These are phyloP conservation scores for Barnettozyma vustinii DNA, from an alignment of 805 yeast species.

Conservation along the genomic window DNA sequence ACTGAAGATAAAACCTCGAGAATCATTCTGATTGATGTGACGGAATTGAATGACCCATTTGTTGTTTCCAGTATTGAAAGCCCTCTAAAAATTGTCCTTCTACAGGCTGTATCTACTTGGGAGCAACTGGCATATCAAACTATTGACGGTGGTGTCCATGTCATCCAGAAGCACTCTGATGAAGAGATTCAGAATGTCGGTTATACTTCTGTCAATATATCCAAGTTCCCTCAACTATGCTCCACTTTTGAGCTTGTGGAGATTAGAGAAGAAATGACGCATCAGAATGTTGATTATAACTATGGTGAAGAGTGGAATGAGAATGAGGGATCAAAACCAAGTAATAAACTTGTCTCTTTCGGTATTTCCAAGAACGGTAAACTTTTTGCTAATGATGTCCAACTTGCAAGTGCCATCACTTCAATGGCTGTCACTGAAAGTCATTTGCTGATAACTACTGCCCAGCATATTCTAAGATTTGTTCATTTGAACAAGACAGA, in stretches of 20 bases:
- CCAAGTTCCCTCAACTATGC: slow-evolving; percentile 67
- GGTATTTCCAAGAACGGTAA: slow-evolving; percentile 78
- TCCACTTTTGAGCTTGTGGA: slow-evolving; percentile 47
- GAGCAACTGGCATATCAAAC: slow-evolving; percentile 50
- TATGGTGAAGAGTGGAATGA: slow-evolving; percentile 3
- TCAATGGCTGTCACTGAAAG: slow-evolving; percentile 70
- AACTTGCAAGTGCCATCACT: slow-evolving; percentile 70
- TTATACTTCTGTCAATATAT: slow-evolving; percentile 29
- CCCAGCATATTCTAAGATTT: slow-evolving; percentile 77
- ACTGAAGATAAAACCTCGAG: slow-evolving; percentile 40
- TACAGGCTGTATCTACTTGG: slow-evolving; percentile 52
- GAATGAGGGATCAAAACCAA: slow-evolving; percentile 4
- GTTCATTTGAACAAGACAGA: slow-evolving; percentile 53
- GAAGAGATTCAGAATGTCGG: slow-evolving; percentile 24
- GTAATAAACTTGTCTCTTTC: slow-evolving; percentile 39
- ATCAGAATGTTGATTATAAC: slow-evolving; percentile 12
- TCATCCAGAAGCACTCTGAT: slow-evolving; percentile 24
- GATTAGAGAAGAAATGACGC: slow-evolving; percentile 23
- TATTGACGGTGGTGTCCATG: slow-evolving; percentile 54
- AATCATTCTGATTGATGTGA: slow-evolving; percentile 44
- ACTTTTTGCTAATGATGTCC: slow-evolving; percentile 55
- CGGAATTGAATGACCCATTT: slow-evolving; percentile 36
- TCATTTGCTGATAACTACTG: slow-evolving; percentile 78
- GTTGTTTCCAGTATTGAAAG: slow-evolving; percentile 39
- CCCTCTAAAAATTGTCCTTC: slow-evolving; percentile 45